Conservation (phyloP, 2,329 filamentous ascomycete genomes). For the Fusarium pseudocircinatum region DNA sequence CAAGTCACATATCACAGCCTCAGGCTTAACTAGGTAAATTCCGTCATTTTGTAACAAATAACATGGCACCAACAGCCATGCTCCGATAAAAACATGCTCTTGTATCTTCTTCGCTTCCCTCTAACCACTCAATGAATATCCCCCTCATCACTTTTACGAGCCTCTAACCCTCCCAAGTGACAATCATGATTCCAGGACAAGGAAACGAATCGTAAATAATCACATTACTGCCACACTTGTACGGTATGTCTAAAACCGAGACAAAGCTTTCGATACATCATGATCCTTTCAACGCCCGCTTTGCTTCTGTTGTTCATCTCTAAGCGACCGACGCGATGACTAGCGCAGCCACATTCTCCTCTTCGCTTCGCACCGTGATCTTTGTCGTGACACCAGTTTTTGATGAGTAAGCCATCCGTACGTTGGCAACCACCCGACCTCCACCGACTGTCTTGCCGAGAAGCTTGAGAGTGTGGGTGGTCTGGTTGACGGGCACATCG, state of each 20-base stretch:
- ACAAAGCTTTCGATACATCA: constrained; percentile 47
- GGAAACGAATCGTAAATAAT: constrained; percentile 36
- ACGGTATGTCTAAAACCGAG: constrained; percentile 43
- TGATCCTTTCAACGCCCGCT: constrained; percentile 50
- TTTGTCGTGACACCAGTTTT: constrained; percentile 97
- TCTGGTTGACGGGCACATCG: constrained; percentile 87
- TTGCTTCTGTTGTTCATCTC: constrained; percentile 49
- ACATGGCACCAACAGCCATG: constrained; percentile 31
- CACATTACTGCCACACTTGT: constrained; percentile 35
- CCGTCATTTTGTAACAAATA: constrained; percentile 30
- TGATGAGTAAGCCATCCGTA: constrained; percentile 93
- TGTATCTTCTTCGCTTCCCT: constrained; percentile 31
- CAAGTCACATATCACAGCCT: background rate
- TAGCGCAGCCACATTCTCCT: constrained; percentile 87
- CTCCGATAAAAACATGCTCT: constrained; percentile 34
- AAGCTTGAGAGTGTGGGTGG: constrained; percentile 93
- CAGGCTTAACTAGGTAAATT: constrained; percentile 2
- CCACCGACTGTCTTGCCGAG: constrained; percentile 95
- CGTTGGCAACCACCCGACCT: constrained; percentile 84
- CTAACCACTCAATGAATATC: constrained; percentile 23
- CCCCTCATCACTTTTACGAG: constrained; percentile 9
- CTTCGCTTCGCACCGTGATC: constrained; percentile 90
- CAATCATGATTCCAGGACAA: constrained; percentile 17
- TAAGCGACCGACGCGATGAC: constrained; percentile 87
- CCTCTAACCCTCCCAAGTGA: background rate